Evolutionary conservation across 2,329 filamentous ascomycete genomes (phyloP).

Genomic region (Pseudogymnoascus sp.): DNA sequence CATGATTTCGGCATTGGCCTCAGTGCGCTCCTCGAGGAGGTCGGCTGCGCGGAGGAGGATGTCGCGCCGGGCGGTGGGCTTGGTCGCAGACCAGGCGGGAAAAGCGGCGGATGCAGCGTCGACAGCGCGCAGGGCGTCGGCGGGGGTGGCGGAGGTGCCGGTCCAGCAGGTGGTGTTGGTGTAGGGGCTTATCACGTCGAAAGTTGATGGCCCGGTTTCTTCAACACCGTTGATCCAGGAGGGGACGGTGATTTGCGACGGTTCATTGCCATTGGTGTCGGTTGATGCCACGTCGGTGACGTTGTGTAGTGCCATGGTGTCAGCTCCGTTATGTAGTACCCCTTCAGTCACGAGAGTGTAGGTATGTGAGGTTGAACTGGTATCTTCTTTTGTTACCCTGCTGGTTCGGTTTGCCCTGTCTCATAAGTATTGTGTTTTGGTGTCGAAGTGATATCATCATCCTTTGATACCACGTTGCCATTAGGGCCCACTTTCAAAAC

Average conservation of each 20-base stretch:
- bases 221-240: constrained; percentile 42
- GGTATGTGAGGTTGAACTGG: background rate
- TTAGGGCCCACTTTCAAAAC: background rate
- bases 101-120: constrained; percentile 48
- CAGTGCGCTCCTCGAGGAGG: constrained; percentile 40
- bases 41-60: constrained; percentile 49
- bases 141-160: constrained; percentile 40
- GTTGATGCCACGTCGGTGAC: background rate
- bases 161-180: constrained; percentile 39
- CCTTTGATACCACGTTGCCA: background rate
- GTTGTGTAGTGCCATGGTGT: background rate
- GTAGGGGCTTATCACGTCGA: constrained; percentile 41
- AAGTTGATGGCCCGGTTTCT: constrained; percentile 33
- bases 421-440: background rate
- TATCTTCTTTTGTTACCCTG: background rate
- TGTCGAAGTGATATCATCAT: background rate
- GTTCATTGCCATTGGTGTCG: constrained; percentile 12
- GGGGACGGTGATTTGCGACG: constrained; percentile 28
- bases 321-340: background rate
- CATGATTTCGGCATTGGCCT: constrained; percentile 44
- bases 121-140: constrained; percentile 44
- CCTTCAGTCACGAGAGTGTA: background rate
- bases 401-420: background rate
- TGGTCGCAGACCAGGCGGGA: constrained; percentile 47
- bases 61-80: constrained; percentile 41